Evolutionary conservation across 2,329 filamentous ascomycete genomes (phyloP).

Genomic region (Aureobasidium sp.): DNA sequence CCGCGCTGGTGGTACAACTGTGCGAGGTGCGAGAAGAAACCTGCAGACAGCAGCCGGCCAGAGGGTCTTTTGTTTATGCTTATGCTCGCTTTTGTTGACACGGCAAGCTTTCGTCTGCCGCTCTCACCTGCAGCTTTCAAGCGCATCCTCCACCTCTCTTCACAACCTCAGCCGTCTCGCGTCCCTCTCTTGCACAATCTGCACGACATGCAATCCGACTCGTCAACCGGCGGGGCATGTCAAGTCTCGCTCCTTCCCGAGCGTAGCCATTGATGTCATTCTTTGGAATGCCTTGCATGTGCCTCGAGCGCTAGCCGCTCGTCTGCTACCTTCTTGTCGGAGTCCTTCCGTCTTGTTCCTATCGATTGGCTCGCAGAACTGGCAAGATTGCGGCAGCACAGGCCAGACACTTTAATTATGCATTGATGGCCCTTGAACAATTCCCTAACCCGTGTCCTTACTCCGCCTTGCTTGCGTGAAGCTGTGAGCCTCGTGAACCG

Average conservation of each 20-base stretch:
- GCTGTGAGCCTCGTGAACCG: slow-evolving; percentile 10
- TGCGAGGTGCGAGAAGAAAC: neutral
- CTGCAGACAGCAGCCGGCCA: neutral
- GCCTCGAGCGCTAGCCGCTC: slow-evolving; percentile 7
- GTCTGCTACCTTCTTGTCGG: neutral
- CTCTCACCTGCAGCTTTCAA: slow-evolving; percentile 5
- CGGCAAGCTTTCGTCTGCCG: neutral
- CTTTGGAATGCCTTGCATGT: slow-evolving; percentile 10
- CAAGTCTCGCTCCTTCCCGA: slow-evolving; percentile 10
- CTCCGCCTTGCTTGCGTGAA: slow-evolving; percentile 11
- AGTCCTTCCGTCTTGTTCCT: slow-evolving; percentile 1
- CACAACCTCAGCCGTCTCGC: neutral
- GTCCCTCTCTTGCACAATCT: slow-evolving; percentile 8
- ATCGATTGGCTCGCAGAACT: slow-evolving; percentile 10
- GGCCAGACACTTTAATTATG: slow-evolving; percentile 11
- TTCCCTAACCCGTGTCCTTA: neutral
- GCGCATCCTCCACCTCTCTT: neutral
- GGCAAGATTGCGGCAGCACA: slow-evolving; percentile 4
- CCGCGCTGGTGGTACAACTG: slow-evolving; percentile 6
- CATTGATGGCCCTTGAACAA: slow-evolving; percentile 8
- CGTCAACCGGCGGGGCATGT: slow-evolving; percentile 11
- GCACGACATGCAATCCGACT: slow-evolving; percentile 8
- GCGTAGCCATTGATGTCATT: slow-evolving; percentile 11
- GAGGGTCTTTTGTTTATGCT: slow-evolving; percentile 9
- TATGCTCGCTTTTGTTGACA: slow-evolving; percentile 6